Evolutionary conservation across 176 grass and related monocot species (phyloP), one percentile per base, ranked within the genome.

Genomic region (Hsuehochloa calcarea): DNA sequence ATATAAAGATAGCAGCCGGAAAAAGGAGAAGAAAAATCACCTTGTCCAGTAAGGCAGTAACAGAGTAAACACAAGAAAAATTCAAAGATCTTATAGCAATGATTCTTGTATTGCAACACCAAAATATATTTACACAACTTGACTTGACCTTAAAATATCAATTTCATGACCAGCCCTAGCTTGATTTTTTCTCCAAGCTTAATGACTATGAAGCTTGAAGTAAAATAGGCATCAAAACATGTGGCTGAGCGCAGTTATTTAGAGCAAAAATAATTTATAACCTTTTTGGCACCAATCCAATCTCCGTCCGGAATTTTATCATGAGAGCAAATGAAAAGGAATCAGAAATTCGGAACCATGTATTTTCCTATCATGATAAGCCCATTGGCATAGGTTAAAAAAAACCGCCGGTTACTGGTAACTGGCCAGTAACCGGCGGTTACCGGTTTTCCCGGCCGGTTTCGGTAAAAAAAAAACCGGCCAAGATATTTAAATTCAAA

Each of bases 21-120:
- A 81, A 87, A 68, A 19, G 23, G 9, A 72, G 39, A 67, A 72
- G 66, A 76, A 77, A 29, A 58, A 85, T 55, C 37, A 72, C 12
- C 10, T 52, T 46, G 16, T 54, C 35, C 25, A 75, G 37, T 54
- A 87, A 91, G 13, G 65, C 25, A 75, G 37, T 54, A 87, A 91
- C 17, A 71, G 23, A 47, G 58, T 74, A 64, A 12, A 46, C 44
- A 13, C 44, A 3, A 12, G 10, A 46, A 46, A 13, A 3, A 46
- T 46, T 46, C 44, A 46, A 46, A 46, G 22, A 64, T 34, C 61
- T 75, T 56, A 83, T 83, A 58, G 8, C 34, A 78, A 9, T 17
- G 60, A 49, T n/a, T 79, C 44, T 68, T 23, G 25, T 31, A 79
- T 88, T 64, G 51, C 54, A 78, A 13, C 19, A 20, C 46, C 47